Evolutionary conservation across 306 rosid species (phyloP), one percentile per base, ranked within the genome.

Genomic region (Vigna reflexopilosa): DNA sequence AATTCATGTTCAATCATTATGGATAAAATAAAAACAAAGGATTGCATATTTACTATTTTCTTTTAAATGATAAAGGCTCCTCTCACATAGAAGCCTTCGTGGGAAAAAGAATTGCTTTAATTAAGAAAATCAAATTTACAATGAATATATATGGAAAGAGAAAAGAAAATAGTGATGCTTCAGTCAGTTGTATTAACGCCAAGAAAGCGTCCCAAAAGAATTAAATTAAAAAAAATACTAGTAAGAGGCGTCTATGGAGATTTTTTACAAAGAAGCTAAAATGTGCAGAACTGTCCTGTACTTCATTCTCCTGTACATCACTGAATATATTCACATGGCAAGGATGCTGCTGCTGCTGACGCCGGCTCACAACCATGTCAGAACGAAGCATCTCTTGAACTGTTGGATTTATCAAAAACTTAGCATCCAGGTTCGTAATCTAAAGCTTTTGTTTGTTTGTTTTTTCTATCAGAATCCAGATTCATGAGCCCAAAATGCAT

Each of bases 401-500:
- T 55, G 48, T 22, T 56, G 71, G 75, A 24, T 44, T 48, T 20
- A 42, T 50, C 64, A 79, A 75, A 83, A 76, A 68, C 75, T 12
- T 30, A 66, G 30, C 65, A 48, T 67, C 77, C 74, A 54, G 54
- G 26, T 57, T 78, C 84, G 71, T 70, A 72, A 56, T 77, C 56
- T 32, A 79, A 74, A 22, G 49, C 58, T 73, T 72, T 52, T 22
- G 10, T 63, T 36, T 56, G 14, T 52, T 51, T 79, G 19, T 63
- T n/a, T 52, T 57, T 79, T 30, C 20, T 32, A 24, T 89, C 77
- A 87, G 1, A 83, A 80, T 72, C 86, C 93, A 68, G 94, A 75
- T 73, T 95, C 98, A 75, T 86, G 89, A 13, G 98, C 98, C 98
- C 98, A 95, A 84, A 92, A 95, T 49, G 93, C 86, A 82, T 92